A percentile compares a stretch with the other conserved stretches of the same genome.
These are phyloP conservation scores for Aspergillus fischeri DNA, from an alignment of 2,329 filamentous ascomycete genomes.

Conservation along the genomic window DNA sequence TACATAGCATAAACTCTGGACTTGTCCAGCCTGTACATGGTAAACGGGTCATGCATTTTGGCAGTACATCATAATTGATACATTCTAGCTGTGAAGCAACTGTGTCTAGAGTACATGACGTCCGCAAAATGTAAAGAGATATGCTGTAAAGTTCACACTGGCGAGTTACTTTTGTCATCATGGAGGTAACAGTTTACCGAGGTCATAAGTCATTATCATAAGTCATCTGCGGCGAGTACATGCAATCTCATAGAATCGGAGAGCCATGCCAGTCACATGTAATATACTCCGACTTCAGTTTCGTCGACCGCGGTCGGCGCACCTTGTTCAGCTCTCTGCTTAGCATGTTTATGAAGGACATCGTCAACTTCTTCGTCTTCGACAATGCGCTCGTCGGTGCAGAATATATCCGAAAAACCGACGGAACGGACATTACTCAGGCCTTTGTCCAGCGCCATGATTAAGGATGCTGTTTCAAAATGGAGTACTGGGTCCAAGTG, in stretches of 20 bases:
- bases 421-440: slow-evolving; percentile 24
- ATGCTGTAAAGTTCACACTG: background rate
- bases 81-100: background rate
- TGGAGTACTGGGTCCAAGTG: slow-evolving; percentile 11
- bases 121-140: background rate
- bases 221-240: background rate
- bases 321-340: background rate
- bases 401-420: slow-evolving; percentile 25
- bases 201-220: background rate
- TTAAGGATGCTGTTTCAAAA: slow-evolving; percentile 19
- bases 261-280: slow-evolving; percentile 4
- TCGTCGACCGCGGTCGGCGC: background rate
- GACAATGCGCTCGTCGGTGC: slow-evolving; percentile 12
- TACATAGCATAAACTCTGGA: too few species aligned
- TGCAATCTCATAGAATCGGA: background rate
- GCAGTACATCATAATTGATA: background rate
- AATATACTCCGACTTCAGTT: slow-evolving; percentile 16
- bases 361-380: slow-evolving; percentile 28
- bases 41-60: too few species aligned
- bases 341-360: slow-evolving; percentile 17
- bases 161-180: background rate
- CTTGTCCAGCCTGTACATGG: too few species aligned
- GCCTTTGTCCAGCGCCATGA: slow-evolving; percentile 18
- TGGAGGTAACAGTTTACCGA: background rate
- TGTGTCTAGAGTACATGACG: background rate